Percentiles rank a stretch among this genome's conserved stretches.
These are phyloP conservation scores for Lindgomyces ingoldianus DNA, from an alignment of 495 filamentous ascomycete genomes.

Conservation along the genomic window DNA sequence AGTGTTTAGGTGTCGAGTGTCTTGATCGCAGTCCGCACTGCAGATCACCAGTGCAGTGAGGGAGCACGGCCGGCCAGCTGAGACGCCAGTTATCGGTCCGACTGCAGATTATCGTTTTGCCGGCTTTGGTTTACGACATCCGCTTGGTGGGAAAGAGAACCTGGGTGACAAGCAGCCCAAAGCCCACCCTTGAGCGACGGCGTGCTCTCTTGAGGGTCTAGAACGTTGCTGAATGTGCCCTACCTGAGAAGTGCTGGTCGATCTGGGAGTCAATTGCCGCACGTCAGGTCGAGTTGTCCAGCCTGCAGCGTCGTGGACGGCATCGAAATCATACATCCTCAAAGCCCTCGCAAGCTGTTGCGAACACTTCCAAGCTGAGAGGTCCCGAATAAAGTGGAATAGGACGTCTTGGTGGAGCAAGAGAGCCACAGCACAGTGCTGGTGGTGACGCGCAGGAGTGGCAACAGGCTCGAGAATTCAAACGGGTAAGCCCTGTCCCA, in stretches of 20 bases:
- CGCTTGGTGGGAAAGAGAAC: constrained; percentile 2
- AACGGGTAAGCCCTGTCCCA: neutral
- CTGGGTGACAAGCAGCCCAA: constrained; percentile 3
- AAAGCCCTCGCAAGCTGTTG: neutral
- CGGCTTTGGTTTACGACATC: constrained; percentile 12
- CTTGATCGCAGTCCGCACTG: neutral
- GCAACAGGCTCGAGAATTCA: neutral
- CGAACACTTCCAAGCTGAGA: neutral
- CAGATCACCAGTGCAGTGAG: constrained; percentile 3
- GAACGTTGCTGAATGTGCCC: constrained; percentile 4
- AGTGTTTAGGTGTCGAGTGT: neutral
- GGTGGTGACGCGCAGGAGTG: neutral
- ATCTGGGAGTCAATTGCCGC: neutral
- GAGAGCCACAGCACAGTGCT: neutral
- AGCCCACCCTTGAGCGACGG: neutral
- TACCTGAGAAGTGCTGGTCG: neutral
- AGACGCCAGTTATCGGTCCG: constrained; percentile 25
- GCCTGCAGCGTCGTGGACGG: neutral
- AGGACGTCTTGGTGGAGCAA: neutral
- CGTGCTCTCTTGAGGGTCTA: constrained; percentile 16
- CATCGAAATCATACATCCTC: neutral
- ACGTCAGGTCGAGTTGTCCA: constrained; percentile 1
- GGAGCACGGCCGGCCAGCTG: constrained; percentile 14
- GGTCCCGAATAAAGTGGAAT: neutral
- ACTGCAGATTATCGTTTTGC: constrained; percentile 9